Evolutionary conservation across 106 monocot genomes (phyloP).

Genomic region (Gastrodia elata): DNA sequence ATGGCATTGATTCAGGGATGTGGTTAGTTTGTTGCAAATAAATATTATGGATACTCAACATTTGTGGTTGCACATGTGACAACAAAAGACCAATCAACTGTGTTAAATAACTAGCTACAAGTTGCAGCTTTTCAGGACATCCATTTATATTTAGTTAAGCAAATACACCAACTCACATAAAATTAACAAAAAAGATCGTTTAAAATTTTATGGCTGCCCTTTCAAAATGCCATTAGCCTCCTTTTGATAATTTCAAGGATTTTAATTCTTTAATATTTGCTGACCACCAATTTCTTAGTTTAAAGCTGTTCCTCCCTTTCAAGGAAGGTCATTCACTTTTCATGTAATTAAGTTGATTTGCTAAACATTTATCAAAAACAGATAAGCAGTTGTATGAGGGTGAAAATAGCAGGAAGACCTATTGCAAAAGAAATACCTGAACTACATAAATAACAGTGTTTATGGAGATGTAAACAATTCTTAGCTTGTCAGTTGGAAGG

Average conservation of each 20-base stretch:
- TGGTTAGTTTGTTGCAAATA: too few species aligned
- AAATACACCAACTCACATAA: not conserved
- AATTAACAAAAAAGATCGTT: not conserved
- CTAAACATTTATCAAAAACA: not conserved
- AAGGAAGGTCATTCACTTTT: not conserved
- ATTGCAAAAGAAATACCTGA: conserved; percentile 43
- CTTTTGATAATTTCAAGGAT: not conserved
- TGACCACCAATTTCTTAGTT: not conserved
- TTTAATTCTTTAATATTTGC: not conserved
- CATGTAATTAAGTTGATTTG: not conserved
- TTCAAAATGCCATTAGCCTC: not conserved
- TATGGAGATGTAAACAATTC: conserved; percentile 47
- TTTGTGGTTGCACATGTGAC: too few species aligned
- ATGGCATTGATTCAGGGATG: too few species aligned
- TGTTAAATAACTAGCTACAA: not conserved
- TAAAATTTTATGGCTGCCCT: not conserved
- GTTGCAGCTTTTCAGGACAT: not conserved
- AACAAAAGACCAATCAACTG: too few species aligned
- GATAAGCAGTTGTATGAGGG: not conserved
- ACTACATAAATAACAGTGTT: conserved; percentile 63
- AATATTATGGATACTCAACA: too few species aligned
- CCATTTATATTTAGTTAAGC: not conserved
- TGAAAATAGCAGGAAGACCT: not conserved
- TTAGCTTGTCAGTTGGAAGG: conserved; percentile 82
- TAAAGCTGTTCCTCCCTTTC: not conserved